Evolutionary conservation across 345 rosid species (phyloP).

Genomic region (Adansonia digitata): DNA sequence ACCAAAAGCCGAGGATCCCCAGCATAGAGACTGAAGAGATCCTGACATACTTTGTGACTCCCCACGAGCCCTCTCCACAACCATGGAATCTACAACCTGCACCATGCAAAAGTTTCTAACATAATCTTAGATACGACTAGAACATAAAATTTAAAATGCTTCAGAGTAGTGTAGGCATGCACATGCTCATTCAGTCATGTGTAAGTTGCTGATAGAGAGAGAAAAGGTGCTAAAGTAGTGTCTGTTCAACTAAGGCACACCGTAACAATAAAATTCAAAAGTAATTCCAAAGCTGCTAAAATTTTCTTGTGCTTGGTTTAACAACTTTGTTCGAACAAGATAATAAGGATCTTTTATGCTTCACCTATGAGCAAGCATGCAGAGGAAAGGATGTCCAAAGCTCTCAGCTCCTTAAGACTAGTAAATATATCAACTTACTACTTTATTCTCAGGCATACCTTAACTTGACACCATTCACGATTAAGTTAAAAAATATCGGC

Average conservation of each 20-base stretch:
- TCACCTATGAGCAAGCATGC: neutral
- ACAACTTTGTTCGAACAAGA: neutral
- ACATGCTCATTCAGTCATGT: neutral
- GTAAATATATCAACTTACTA: constrained; percentile 2
- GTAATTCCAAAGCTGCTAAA: neutral
- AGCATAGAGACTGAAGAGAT: constrained; percentile 87
- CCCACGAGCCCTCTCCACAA: constrained; percentile 96
- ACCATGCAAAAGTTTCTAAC: constrained; percentile 18
- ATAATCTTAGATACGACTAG: constrained; percentile 1
- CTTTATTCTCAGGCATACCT: neutral
- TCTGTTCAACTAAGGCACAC: neutral
- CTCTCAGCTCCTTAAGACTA: neutral
- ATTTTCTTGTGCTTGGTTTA: neutral
- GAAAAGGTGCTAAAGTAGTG: neutral
- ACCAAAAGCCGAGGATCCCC: constrained; percentile 99
- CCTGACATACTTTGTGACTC: constrained; percentile 93
- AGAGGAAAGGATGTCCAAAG: neutral
- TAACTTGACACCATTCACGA: neutral
- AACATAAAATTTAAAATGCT: neutral
- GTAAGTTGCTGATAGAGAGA: neutral
- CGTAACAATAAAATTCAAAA: neutral
- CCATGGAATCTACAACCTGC: constrained; percentile 99
- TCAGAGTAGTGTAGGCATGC: neutral
- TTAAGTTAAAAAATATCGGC: neutral
- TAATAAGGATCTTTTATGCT: neutral